Evolutionary conservation across 1,284 basidiomycete species (phyloP), one percentile per base, ranked within the genome.

Genomic region (Sutorius eximius): DNA sequence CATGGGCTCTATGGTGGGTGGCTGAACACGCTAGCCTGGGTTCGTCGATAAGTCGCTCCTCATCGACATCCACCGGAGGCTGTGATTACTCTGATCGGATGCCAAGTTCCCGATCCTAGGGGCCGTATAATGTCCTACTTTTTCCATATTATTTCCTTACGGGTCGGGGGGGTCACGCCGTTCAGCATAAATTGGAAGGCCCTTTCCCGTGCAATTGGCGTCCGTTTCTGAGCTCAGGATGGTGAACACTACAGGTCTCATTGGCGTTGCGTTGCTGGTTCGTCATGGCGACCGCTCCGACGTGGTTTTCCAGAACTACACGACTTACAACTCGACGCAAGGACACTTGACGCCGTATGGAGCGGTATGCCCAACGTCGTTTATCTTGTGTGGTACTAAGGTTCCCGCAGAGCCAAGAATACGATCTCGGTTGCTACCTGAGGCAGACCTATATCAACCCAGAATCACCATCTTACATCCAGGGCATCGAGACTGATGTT

Each of bases 341-440:
- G 78, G 78, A 32, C 71, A 71, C 51, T 69, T 82, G 60, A 81
- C 80, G 5, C 69, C 78, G 3, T 70, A 79, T 2, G 80, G 80
- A 40, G 71, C 75, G 52, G 72, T 74, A 53, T 44, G 70, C 44
- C 9, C 2, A 12, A 34, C 5, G 15, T 49, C 27, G 10, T 20
- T 9, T 51, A 10, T 38, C 11, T 38, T 43, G 24, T 40, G 1
- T 18, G 1, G 18, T 41, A 13, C 54, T 56, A 10, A 64, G 0
- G 12, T 51, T 44, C n/a, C 33, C 5, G n/a, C 43, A 61, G 53
- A 54, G 56, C 24, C 68, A 82, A 61, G 71, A 77, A 53, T 77
- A 71, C 58, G 67, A 73, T 16, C 67, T 77, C 27, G 81, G 81
- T 9, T 44, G 53, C 1, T 71, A 72, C 54, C 59, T 82, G 5